Evolutionary conservation across 305 asterid genomes (phyloP).

Genomic region (Fraxinus baroniana): DNA sequence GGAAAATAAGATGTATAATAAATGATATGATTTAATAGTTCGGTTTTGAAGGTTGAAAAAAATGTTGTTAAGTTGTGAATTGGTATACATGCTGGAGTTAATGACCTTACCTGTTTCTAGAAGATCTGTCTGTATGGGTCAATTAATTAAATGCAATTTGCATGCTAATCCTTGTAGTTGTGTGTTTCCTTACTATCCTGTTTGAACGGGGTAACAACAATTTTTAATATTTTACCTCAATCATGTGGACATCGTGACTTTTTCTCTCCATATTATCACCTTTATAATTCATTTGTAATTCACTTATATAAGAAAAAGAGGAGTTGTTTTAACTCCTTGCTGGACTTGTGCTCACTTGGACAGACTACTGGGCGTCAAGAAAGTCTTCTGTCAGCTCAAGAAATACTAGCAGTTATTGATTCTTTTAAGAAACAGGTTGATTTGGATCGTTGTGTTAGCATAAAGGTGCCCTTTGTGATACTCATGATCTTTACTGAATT

Average conservation of each 20-base stretch:
- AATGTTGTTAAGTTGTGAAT: neutral
- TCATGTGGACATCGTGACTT: neutral
- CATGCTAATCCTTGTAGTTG: neutral
- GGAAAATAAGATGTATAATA: neutral
- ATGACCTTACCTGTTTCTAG: neutral
- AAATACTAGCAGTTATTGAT: slow-evolving; percentile 50
- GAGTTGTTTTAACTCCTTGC: slow-evolving; percentile 7
- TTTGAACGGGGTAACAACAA: neutral
- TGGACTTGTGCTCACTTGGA: slow-evolving; percentile 25
- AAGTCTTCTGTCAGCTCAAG: slow-evolving; percentile 37
- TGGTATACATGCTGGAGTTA: neutral
- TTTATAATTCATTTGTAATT: neutral
- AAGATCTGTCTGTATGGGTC: neutral
- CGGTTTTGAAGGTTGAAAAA: neutral
- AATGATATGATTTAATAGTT: neutral
- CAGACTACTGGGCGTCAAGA: slow-evolving; percentile 52
- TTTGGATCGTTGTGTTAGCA: slow-evolving; percentile 48
- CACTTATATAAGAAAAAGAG: slow-evolving; percentile 8
- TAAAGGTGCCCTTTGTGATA: slow-evolving; percentile 58
- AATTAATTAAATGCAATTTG: neutral
- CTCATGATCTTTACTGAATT: slow-evolving; percentile 16
- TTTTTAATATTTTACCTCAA: neutral
- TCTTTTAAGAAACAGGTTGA: slow-evolving; percentile 60
- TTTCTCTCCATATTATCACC: slow-evolving; percentile 6
- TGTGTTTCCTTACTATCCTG: neutral